A percentile compares a stretch with the other conserved stretches of the same genome.
Evolutionary conservation across 2,329 filamentous ascomycete genomes (phyloP).

Genomic region (Colletotrichum sansevieriae): DNA sequence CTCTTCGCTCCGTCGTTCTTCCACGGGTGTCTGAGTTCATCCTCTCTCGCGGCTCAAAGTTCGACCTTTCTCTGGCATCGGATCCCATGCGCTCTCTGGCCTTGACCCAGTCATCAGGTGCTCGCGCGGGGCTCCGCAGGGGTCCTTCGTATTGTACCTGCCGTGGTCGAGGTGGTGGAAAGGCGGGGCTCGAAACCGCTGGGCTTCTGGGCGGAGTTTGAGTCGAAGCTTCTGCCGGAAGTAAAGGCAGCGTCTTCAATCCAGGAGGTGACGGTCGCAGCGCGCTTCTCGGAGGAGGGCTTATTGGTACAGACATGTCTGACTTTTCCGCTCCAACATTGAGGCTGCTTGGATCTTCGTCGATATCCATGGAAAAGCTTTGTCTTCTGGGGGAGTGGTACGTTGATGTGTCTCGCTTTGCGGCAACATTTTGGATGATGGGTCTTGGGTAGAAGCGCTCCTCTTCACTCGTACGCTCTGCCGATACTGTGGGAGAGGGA

Average conservation of each 20-base stretch:
- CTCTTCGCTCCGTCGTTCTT: conserved; percentile 1
- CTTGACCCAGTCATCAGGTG: conserved; percentile 14
- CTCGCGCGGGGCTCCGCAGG: conserved; percentile 13
- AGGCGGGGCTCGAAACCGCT: neutral
- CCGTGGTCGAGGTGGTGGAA: conserved; percentile 25
- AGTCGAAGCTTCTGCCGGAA: neutral
- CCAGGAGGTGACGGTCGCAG: conserved; percentile 38
- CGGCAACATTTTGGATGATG: conserved; percentile 61
- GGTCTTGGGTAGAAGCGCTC: conserved; percentile 52
- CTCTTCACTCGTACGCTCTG: conserved; percentile 56
- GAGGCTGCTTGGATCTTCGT: conserved; percentile 45
- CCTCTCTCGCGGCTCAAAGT: conserved; percentile 2
- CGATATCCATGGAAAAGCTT: conserved; percentile 64
- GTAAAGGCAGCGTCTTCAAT: conserved; percentile 18
- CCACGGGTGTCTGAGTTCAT: conserved; percentile 11
- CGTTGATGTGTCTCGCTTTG: conserved; percentile 65
- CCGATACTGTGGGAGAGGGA: conserved; percentile 59
- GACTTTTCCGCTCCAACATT: conserved; percentile 19
- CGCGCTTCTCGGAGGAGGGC: conserved; percentile 39
- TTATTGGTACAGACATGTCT: neutral
- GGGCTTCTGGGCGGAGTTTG: conserved; percentile 5
- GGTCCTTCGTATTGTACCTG: conserved; percentile 34
- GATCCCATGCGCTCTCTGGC: conserved; percentile 15
- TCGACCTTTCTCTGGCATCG: conserved; percentile 13
- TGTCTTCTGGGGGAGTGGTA: conserved; percentile 59